These are phyloP conservation scores for Melianthus villosus DNA, from an alignment of 441 rosid genomes.

Conservation along the genomic window DNA sequence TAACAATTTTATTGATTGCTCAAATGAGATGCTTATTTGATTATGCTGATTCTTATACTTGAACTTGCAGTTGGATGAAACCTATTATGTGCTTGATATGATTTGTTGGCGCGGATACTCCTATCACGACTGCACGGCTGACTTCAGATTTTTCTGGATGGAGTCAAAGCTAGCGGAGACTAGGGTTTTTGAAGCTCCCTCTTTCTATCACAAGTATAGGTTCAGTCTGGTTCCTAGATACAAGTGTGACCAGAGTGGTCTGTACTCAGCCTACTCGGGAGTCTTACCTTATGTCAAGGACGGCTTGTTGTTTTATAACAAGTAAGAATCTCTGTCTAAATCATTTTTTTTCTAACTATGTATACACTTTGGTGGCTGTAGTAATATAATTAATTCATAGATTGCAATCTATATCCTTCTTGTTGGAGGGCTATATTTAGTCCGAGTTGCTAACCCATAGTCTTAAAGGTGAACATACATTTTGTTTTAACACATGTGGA, in stretches of 20 bases:
- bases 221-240: slow-evolving; percentile 47
- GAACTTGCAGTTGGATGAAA: slow-evolving; percentile 48
- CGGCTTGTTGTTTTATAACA: slow-evolving; percentile 75
- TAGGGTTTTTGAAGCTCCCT: slow-evolving; percentile 66
- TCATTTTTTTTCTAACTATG: too few relatives aligned
- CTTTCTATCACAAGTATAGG: slow-evolving; percentile 46
- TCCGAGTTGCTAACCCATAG: too few relatives aligned
- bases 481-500: too few relatives aligned
- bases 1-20: neutral
- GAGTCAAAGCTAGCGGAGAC: slow-evolving; percentile 80
- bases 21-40: neutral
- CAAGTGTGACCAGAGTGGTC: slow-evolving; percentile 59
- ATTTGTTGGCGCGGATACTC: slow-evolving; percentile 88
- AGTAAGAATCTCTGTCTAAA: slow-evolving; percentile 44
- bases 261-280: slow-evolving; percentile 42
- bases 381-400: too few relatives aligned
- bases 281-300: slow-evolving; percentile 61
- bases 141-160: slow-evolving; percentile 84
- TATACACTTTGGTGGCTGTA: too few relatives aligned
- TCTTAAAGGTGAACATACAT: too few relatives aligned
- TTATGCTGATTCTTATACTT: slow-evolving; percentile 3
- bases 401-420: too few relatives aligned
- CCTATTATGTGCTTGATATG: slow-evolving; percentile 81
- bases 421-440: too few relatives aligned
- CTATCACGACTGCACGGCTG: slow-evolving; percentile 72